Base-by-base conservation (phyloP, 2,329 filamentous ascomycete genomes). In the Ascochyta lentis region DNA sequence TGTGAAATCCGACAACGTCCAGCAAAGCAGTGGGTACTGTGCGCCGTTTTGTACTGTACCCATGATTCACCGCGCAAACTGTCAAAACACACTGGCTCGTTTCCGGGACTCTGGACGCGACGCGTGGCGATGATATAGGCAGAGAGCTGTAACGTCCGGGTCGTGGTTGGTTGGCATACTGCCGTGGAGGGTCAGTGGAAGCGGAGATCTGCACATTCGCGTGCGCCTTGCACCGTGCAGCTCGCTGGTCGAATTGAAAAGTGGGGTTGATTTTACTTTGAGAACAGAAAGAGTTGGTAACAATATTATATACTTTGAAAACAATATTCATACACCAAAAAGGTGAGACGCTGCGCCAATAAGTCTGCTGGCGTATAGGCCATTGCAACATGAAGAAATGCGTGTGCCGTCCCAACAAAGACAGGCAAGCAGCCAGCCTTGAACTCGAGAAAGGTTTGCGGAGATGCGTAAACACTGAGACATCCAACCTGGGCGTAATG, bases 271-370 rank as follows among this genome's bases (percentile, higher is more conserved):
- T 5, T 9, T 31, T n/a, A 35, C 6, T 31, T 26, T 1, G 42
- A 34, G 27, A 15, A n/a, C 16, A 26, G 48, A 16, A 54, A 26
- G 44, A 48, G 16, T 43, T 47, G 42, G 41, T 55, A 45, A 49
- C 43, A 44, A 57, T 65, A 63, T 59, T 67, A 66, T 68, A 58
- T 67, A 61, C 53, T 62, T 49, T 52, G 46, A 35, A 16, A 49
- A 51, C 44, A 56, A 51, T 65, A 47, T 56, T 61, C 58, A 51
- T 56, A 56, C 53, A 56, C 42, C 42, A 26, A 56, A 19, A 51
- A 48, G 42, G 37, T 51, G 47, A 43, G 51, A 48, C 56, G 56
- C 59, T 62, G 54, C 59, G 57, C 52, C 52, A 58, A 48, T 48
- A 46, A 34, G 24, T 31, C 19, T 58, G 49, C 16, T 55, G 50